Percentiles rank a stretch among this genome's conserved stretches.
Conservation (phyloP, 2,329 filamentous ascomycete species). For the Knufia fluminis region DNA sequence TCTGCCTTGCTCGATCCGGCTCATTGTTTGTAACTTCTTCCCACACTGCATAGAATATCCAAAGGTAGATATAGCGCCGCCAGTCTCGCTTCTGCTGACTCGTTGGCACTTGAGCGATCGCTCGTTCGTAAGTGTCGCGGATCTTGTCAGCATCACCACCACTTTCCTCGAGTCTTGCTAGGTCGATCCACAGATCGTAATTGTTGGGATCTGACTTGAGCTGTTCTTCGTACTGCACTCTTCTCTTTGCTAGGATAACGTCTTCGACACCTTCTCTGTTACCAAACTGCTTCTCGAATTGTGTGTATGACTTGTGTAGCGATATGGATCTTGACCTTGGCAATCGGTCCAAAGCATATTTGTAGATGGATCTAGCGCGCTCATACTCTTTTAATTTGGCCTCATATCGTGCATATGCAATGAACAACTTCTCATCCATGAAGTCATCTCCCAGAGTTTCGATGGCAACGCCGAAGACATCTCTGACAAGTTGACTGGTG, state of each 20-base stretch:
- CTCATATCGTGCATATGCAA: conserved; percentile 91
- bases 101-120: conserved; percentile 88
- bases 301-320: conserved; percentile 89
- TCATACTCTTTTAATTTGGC: conserved; percentile 93
- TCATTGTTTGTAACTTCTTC: conserved; percentile 84
- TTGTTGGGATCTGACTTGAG: conserved; percentile 91
- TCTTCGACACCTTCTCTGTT: conserved; percentile 90
- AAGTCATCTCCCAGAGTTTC: conserved; percentile 89
- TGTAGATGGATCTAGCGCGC: conserved; percentile 87
- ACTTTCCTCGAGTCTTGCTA: conserved; percentile 78
- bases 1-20: conserved; percentile 67
- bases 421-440: conserved; percentile 91
- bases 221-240: conserved; percentile 88
- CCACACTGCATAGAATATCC: conserved; percentile 94
- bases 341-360: conserved; percentile 85
- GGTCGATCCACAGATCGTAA: conserved; percentile 97
- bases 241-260: conserved; percentile 85
- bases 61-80: conserved; percentile 94
- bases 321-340: conserved; percentile 75
- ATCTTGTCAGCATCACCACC: conserved; percentile 74
- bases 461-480: conserved; percentile 81
- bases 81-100: conserved; percentile 96
- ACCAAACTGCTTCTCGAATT: conserved; percentile 96
- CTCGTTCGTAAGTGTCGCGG: conserved; percentile 87
- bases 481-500: conserved; percentile 80